phyloP scores from a whole-genome alignment of 306 rosid species.

The Trifolium repens region DNA sequence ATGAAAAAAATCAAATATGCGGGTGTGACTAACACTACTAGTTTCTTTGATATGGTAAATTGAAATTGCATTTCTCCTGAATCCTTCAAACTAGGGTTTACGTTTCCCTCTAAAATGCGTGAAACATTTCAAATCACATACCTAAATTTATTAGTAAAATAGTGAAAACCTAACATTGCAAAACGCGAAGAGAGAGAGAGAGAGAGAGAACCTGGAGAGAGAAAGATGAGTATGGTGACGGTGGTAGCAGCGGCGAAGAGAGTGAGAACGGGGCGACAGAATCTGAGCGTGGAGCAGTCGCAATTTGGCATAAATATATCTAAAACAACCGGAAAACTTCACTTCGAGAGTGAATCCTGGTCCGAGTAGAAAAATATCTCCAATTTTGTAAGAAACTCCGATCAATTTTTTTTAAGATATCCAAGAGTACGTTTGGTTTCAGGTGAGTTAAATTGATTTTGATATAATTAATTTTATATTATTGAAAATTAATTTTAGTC shows the following conservation, averaged over 20 bases:
- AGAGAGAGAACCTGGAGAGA: conserved; percentile 39
- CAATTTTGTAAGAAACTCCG: too few relatives aligned
- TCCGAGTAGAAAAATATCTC: too few relatives aligned
- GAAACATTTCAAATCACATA: conserved; percentile 2
- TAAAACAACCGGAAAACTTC: too few relatives aligned
- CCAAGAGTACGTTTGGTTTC: too few relatives aligned
- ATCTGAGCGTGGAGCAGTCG: neutral
- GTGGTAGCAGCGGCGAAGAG: conserved; percentile 31
- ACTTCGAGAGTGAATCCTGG: too few relatives aligned
- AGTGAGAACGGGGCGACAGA: neutral
- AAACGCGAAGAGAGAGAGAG: conserved; percentile 17
- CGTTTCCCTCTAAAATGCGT: conserved; percentile 11
- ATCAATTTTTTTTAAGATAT: too few relatives aligned
- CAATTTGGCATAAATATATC: neutral
- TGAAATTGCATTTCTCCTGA: conserved; percentile 4
- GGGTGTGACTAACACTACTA: too few relatives aligned
- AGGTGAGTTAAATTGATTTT: too few relatives aligned
- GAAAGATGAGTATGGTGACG: neutral
- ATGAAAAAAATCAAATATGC: neutral
- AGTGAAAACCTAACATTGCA: conserved; percentile 32
- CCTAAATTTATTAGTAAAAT: conserved; percentile 21
- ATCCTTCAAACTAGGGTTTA: conserved; percentile 33
- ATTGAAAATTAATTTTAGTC: too few relatives aligned
- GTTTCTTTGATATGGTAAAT: neutral
- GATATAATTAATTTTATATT: too few relatives aligned